Conservation (phyloP, 2,329 filamentous ascomycete genomes). For the Arachnomyces sp. region DNA sequence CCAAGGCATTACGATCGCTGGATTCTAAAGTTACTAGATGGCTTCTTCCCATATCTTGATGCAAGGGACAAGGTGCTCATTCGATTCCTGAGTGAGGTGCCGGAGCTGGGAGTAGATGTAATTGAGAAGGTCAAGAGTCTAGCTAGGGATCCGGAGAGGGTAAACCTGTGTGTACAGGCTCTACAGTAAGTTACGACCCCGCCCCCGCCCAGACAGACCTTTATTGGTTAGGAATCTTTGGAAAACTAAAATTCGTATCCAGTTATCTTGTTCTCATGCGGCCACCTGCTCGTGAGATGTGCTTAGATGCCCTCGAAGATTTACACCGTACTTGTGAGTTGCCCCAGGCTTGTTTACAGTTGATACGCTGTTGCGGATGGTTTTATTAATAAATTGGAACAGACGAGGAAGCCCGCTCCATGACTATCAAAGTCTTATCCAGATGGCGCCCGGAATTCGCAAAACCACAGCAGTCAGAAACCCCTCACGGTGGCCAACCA, state of each 20-base stretch:
- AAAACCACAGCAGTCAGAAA: slow-evolving; percentile 4
- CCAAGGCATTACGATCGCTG: slow-evolving; percentile 66
- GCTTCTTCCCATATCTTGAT: slow-evolving; percentile 85
- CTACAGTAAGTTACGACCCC: slow-evolving; percentile 42
- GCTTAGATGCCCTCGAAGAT: slow-evolving; percentile 51
- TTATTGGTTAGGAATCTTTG: no score
- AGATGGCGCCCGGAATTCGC: slow-evolving; percentile 47
- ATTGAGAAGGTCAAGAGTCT: slow-evolving; percentile 62
- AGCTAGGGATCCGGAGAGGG: slow-evolving; percentile 56
- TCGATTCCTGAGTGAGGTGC: slow-evolving; percentile 85
- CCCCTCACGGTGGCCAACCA: no score
- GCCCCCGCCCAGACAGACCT: neutral
- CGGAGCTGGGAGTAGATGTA: slow-evolving; percentile 64
- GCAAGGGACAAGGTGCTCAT: slow-evolving; percentile 83
- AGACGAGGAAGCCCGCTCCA: slow-evolving; percentile 42
- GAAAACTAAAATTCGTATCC: neutral
- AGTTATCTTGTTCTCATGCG: slow-evolving; percentile 52
- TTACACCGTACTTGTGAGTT: slow-evolving; percentile 49
- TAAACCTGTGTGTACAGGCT: slow-evolving; percentile 51
- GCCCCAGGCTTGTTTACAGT: no score
- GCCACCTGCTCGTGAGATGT: slow-evolving; percentile 52
- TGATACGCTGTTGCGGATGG: no score
- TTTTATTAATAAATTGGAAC: slow-evolving; percentile 1
- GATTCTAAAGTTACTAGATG: slow-evolving; percentile 74
- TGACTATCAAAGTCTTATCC: slow-evolving; percentile 46